phyloP scores from a whole-genome alignment of 2,329 filamentous ascomycete species.

The Chaetomiaceae sp. region DNA sequence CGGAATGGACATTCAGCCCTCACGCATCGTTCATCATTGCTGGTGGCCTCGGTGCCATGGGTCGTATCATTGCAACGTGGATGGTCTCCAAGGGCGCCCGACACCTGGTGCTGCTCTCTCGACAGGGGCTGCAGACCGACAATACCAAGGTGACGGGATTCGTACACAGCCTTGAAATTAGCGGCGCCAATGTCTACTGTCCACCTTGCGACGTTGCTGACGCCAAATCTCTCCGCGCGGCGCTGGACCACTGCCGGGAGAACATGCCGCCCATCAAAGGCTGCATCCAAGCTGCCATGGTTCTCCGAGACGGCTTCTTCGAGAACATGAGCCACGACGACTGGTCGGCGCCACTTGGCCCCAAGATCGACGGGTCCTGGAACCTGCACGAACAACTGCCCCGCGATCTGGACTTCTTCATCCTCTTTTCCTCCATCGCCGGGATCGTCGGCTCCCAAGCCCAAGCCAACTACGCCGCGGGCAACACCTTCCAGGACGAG shows the following conservation, averaged over 20 bases:
- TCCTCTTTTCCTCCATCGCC: no score
- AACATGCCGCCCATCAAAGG: background rate
- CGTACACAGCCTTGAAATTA: no score
- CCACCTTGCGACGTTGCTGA: background rate
- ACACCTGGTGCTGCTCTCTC: conserved; percentile 37
- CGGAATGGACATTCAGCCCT: conserved; percentile 12
- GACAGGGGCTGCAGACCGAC: conserved; percentile 14
- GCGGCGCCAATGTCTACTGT: no score
- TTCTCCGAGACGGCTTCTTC: background rate
- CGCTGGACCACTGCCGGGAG: background rate
- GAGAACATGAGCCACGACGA: no score
- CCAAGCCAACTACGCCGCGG: no score
- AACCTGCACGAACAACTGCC: no score
- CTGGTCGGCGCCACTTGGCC: no score
- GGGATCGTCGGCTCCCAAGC: no score
- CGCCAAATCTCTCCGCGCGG: background rate
- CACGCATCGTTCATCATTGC: conserved; percentile 35
- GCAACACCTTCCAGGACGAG: background rate
- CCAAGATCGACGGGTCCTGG: no score
- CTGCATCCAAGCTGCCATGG: background rate
- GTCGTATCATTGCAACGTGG: conserved; percentile 33
- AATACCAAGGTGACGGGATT: no score
- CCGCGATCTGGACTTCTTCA: no score
- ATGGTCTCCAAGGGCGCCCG: conserved; percentile 38
- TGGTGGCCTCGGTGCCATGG: conserved; percentile 38